phyloP scores from a whole-genome alignment of 257 asterid species.

The Vinca minor region DNA sequence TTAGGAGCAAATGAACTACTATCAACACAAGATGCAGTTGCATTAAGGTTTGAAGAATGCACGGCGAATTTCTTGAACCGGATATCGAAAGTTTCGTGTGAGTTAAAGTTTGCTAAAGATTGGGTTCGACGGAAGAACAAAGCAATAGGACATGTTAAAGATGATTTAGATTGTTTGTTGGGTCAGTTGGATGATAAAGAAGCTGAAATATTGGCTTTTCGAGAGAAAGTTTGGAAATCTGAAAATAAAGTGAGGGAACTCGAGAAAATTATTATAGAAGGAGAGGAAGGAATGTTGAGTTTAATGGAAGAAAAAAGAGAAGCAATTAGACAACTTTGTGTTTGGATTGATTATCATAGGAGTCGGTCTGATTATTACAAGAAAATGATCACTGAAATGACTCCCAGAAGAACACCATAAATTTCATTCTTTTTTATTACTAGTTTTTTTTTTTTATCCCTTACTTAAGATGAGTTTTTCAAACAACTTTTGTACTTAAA shows the following conservation, averaged over 20 bases:
- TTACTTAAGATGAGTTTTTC: slow-evolving; percentile 2
- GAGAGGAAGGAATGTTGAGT: slow-evolving; percentile 52
- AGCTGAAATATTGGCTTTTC: slow-evolving; percentile 43
- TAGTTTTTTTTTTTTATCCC: not conserved
- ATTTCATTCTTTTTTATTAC: not conserved
- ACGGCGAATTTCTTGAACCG: slow-evolving; percentile 47
- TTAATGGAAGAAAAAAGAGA: slow-evolving; percentile 74
- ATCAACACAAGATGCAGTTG: slow-evolving; percentile 40
- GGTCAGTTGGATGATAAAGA: slow-evolving; percentile 60
- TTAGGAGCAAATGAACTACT: slow-evolving; percentile 41
- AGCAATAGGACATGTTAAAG: slow-evolving; percentile 27
- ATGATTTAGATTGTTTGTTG: slow-evolving; percentile 45
- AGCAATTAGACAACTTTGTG: slow-evolving; percentile 85
- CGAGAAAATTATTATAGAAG: slow-evolving; percentile 48
- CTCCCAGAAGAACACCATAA: slow-evolving; percentile 10
- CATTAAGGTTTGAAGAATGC: slow-evolving; percentile 51
- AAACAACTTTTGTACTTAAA: not conserved
- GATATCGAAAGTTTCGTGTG: slow-evolving; percentile 61
- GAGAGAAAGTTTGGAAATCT: slow-evolving; percentile 60
- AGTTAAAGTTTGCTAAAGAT: slow-evolving; percentile 52
- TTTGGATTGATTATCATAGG: slow-evolving; percentile 81
- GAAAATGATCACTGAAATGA: slow-evolving; percentile 44
- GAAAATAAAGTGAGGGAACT: slow-evolving; percentile 61
- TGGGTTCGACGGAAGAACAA: slow-evolving; percentile 64
- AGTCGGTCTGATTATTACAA: slow-evolving; percentile 62